Conservation (phyloP, 192 early-diverging fungal species). For the Coemansia sp. region DNA sequence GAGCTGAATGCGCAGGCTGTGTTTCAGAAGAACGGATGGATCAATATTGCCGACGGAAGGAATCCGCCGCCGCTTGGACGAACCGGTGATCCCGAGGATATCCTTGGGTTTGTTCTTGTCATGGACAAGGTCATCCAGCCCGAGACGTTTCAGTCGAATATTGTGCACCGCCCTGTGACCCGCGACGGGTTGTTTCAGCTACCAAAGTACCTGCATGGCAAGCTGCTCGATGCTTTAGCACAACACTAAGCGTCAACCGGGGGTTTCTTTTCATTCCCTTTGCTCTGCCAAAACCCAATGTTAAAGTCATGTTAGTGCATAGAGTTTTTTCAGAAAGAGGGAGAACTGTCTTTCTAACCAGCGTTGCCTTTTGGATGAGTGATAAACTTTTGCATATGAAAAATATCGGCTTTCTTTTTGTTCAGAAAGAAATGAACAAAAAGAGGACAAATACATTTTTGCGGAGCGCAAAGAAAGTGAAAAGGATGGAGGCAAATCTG, state of each 20-base stretch:
- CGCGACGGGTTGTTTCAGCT: conserved; percentile 49
- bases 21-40: conserved; percentile 51
- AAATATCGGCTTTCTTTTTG: too few species aligned
- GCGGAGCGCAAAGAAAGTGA: too few species aligned
- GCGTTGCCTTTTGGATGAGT: too few species aligned
- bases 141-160: conserved; percentile 44
- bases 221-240: conserved; percentile 18
- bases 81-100: conserved; percentile 45
- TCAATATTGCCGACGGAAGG: conserved; percentile 48
- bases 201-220: conserved; percentile 40
- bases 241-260: background rate
- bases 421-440: too few species aligned
- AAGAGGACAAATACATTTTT: too few species aligned
- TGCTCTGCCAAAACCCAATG: background rate
- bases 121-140: conserved; percentile 33
- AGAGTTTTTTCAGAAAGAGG: too few species aligned
- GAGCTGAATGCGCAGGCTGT: conserved; percentile 52
- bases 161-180: conserved; percentile 40
- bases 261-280: background rate
- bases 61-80: conserved; percentile 52
- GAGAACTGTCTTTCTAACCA: too few species aligned
- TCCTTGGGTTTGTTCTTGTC: conserved; percentile 42
- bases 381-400: too few species aligned
- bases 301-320: too few species aligned
- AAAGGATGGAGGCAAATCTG: too few species aligned